Evolutionary conservation across 2,329 filamentous ascomycete species (phyloP), one percentile per base, ranked within the genome.

Genomic region (Blastomyces percursus): DNA sequence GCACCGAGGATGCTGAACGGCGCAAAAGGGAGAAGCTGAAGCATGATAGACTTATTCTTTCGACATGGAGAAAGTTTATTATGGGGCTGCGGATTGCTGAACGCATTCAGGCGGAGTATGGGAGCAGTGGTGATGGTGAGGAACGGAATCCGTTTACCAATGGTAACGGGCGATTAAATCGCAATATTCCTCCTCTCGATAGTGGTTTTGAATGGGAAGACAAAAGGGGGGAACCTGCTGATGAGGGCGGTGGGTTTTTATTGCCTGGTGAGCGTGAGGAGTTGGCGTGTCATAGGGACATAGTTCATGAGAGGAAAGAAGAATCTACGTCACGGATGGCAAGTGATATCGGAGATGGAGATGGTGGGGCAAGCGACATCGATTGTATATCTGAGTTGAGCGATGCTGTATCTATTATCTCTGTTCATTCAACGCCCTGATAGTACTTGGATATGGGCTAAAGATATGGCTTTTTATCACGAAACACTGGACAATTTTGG

Each of bases 61-160:
- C 82, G 0, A 84, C 86, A 67, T 99, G 94, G 94, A 84, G 89
- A 63, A 95, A 89, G 74, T 90, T 96, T 68, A 75, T 96, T 16
- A 89, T 92, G 80, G 92, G 92, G 0, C 72, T 96, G 75, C 82
- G 91, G 2, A 94, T 97, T 63, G 81, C 90, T 24, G 83, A 94
- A 72, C 82, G 91, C 58, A 87, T 95, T 50, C 81, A 81, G 50
- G 82, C 86, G 61, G 89, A 96, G 64, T 95, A 95, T 72, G 89
- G 88, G 0, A 81, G 16, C 14, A 40, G 21, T 12, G 40, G 40
- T 4, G 56, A 59, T 30, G 56, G 40, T 8, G 71, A 76, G 63
- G 62, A 68, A 4, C 66, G 71, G 54, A 77, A 77, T 64, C 75
- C 75, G 0, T 77, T 77, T 65, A 66, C 71, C 1, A 67, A 63